Conservation (phyloP, 257 asterid genomes). For the Fraxinus quadrangulata region DNA sequence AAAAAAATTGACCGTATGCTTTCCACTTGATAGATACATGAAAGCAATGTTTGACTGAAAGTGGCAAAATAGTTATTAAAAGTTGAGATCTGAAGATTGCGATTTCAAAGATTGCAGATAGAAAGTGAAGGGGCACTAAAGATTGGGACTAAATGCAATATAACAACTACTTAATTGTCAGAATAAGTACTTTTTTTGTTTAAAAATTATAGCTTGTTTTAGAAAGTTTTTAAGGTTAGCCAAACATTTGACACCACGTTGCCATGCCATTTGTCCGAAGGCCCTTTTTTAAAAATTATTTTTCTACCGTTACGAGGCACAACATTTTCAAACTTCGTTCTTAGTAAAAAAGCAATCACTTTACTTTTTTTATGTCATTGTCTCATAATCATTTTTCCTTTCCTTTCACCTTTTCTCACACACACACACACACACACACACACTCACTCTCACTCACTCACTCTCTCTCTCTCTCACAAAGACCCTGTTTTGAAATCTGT, state of each 20-base stretch:
- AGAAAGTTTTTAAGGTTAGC: neutral
- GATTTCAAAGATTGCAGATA: neutral
- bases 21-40: too few species aligned
- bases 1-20: too few species aligned
- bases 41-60: too few species aligned
- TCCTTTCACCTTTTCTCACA: conserved; percentile 38
- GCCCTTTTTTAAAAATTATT: conserved; percentile 1
- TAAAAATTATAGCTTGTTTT: too few species aligned
- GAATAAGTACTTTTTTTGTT: too few species aligned
- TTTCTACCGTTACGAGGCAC: conserved; percentile 44
- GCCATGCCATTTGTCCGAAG: neutral
- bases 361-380: conserved; percentile 37
- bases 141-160: too few species aligned
- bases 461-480: conserved; percentile 17
- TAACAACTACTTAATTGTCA: neutral
- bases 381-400: conserved; percentile 49
- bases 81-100: too few species aligned
- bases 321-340: conserved; percentile 49
- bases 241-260: neutral
- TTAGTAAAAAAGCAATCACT: conserved; percentile 73
- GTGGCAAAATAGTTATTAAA: too few species aligned
- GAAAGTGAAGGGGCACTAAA: too few species aligned
- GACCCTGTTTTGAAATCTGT: conserved; percentile 30
- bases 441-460: too few species aligned
- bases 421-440: neutral